Conservation (phyloP, 1,139 yeast species). For the Suhomyces bokatorum region DNA sequence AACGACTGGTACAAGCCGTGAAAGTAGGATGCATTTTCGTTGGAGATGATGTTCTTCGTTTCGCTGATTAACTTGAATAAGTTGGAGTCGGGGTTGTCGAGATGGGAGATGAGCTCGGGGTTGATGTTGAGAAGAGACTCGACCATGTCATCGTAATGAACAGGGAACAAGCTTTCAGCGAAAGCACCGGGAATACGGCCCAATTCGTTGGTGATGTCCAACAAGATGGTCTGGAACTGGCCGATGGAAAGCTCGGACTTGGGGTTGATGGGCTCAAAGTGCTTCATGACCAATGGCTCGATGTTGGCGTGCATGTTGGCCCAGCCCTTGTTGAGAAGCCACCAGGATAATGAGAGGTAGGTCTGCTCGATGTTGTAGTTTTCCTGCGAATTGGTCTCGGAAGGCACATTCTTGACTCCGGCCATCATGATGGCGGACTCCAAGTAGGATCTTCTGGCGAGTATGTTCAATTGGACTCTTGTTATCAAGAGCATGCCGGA, state of each 20-base stretch:
- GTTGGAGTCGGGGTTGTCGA: slow-evolving; percentile 42
- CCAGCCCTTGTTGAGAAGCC: slow-evolving; percentile 92
- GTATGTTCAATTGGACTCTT: slow-evolving; percentile 80
- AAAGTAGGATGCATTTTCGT: slow-evolving; percentile 21
- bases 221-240: slow-evolving; percentile 46
- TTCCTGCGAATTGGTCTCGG: slow-evolving; percentile 23
- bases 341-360: slow-evolving; percentile 88
- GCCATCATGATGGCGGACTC: slow-evolving; percentile 77
- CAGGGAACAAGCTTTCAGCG: slow-evolving; percentile 40
- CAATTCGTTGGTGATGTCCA: slow-evolving; percentile 20
- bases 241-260: slow-evolving; percentile 65
- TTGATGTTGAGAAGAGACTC: slow-evolving; percentile 48
- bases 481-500: slow-evolving; percentile 74
- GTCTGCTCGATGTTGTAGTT: slow-evolving; percentile 72
- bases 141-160: slow-evolving; percentile 40
- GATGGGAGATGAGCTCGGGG: slow-evolving; percentile 42
- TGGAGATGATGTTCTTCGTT: slow-evolving; percentile 36
- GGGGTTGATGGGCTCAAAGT: slow-evolving; percentile 67
- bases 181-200: slow-evolving; percentile 21
- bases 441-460: slow-evolving; percentile 83
- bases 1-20: slow-evolving; percentile 31
- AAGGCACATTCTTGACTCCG: slow-evolving; percentile 25
- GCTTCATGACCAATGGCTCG: slow-evolving; percentile 56
- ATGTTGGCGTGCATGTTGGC: slow-evolving; percentile 53
- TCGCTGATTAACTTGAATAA: slow-evolving; percentile 48